A percentile compares a stretch with the other conserved stretches of the same genome.
These are phyloP conservation scores for Penicillium digitatum DNA, from an alignment of 2,329 filamentous ascomycete species.

Conservation along the genomic window DNA sequence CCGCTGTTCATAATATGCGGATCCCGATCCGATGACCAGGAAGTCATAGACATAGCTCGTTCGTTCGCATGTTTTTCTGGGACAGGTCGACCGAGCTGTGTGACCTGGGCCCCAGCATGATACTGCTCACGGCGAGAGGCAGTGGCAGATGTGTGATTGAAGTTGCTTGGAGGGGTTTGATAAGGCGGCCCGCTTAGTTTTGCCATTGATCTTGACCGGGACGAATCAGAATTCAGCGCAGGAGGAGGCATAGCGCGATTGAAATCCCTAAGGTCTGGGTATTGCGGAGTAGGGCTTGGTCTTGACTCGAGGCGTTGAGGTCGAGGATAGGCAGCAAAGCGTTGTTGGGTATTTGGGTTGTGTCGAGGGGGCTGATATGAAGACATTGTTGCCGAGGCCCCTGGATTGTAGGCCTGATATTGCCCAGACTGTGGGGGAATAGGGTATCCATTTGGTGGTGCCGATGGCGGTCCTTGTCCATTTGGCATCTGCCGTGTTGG, in stretches of 20 bases:
- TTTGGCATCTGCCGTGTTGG: constrained; percentile 45
- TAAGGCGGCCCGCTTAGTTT: constrained; percentile 70
- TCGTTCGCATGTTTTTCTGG: constrained; percentile 92
- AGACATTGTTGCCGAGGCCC: constrained; percentile 29
- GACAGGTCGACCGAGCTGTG: constrained; percentile 84
- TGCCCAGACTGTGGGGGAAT: constrained; percentile 40
- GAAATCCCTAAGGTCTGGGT: constrained; percentile 59
- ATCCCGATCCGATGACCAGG: constrained; percentile 70
- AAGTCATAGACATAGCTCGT: constrained; percentile 92
- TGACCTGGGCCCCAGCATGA: constrained; percentile 64
- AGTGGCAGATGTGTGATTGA: constrained; percentile 65
- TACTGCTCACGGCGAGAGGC: constrained; percentile 76
- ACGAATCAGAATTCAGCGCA: constrained; percentile 77
- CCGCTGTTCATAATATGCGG: constrained; percentile 82
- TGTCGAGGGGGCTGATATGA: constrained; percentile 59
- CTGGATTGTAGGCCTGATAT: constrained; percentile 37
- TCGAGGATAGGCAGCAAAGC: constrained; percentile 63
- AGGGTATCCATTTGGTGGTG: constrained; percentile 37
- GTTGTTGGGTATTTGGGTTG: constrained; percentile 51
- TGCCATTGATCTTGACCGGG: constrained; percentile 90
- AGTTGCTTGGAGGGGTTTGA: constrained; percentile 58
- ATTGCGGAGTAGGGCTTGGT: constrained; percentile 48
- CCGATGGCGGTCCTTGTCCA: constrained; percentile 41
- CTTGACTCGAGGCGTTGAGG: constrained; percentile 66
- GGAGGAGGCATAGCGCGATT: constrained; percentile 60